Base-by-base conservation (phyloP, 805 yeast genomes). In the Candida tallmaniae region DNA sequence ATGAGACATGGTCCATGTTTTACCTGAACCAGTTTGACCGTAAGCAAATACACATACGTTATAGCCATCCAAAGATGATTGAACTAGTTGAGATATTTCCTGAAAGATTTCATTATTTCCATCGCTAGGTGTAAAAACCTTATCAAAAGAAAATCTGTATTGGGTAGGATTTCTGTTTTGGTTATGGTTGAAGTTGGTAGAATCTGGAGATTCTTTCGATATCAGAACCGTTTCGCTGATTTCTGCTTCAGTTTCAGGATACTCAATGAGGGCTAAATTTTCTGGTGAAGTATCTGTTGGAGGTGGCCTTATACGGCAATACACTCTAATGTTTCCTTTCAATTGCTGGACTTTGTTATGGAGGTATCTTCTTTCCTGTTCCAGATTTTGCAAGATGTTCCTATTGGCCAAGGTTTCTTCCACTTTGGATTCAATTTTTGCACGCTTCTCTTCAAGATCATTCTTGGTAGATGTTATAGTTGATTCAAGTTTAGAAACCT, bases 11-110 rank as follows among this genome's bases (percentile, higher is more conserved):
- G 98, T 93, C 54, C 61, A 80, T 0, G 97, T 90, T 54, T 90
- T 90, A 3, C 98, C 98, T 0, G 97, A 63, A 74, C 86, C 96
- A 0, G 98, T 93, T 58, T 90, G 98, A 1, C 98, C 98, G 55
- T 93, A 90, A 4, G 96, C 96, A 58, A 88, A 88, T 2, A 93
- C 85, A 56, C 97, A 88, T 3, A 88, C 96, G 47, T 87, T 87
- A 50, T 70, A 79, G 0, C 98, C 98, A 58, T 90, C 95, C 10
- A 89, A 56, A 1, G 94, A 59, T 1, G 69, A 62, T 54, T 87
- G 96, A 2, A 90, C 78, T 15, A 90, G 59, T 54, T 88, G 95
- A 2, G 93, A 80, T 1, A 90, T 74, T 50, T 90, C 98, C 20
- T 76, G 81, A 57, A 88, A 93, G 0, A 93, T 73, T 17, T 75